A percentile compares a stretch with the other conserved stretches of the same genome.
Conservation (phyloP, 805 yeast genomes). For the Zygotorulaspora danielsina region DNA sequence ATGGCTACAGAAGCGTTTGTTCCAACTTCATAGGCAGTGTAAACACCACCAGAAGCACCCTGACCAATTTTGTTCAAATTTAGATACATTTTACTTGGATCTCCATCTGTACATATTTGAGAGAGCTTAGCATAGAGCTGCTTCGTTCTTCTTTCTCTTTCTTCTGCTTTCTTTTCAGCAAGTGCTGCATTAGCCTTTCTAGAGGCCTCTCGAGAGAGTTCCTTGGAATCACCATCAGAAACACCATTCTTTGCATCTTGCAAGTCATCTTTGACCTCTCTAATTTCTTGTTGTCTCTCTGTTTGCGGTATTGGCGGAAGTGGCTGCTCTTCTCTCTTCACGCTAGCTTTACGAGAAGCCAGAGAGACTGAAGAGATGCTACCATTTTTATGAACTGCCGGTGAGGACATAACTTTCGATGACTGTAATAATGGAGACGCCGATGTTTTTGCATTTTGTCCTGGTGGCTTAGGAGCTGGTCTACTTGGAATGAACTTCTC, state of each 20-base stretch:
- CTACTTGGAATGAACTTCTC: conserved; percentile 55
- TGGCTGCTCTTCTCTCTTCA: conserved; percentile 26
- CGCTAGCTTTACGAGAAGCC: conserved; percentile 18
- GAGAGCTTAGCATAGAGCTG: conserved; percentile 67
- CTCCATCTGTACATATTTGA: conserved; percentile 77
- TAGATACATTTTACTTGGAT: conserved; percentile 68
- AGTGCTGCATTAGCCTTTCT: conserved; percentile 35
- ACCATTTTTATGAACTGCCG: conserved; percentile 8
- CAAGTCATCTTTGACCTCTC: neutral
- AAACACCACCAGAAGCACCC: conserved; percentile 98
- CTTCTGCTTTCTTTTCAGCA: conserved; percentile 73
- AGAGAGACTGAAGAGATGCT: conserved; percentile 7
- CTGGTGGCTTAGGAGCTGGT: conserved; percentile 64
- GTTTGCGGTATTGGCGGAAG: conserved; percentile 25
- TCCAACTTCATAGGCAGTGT: conserved; percentile 68
- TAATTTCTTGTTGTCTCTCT: neutral
- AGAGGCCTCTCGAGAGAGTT: conserved; percentile 17
- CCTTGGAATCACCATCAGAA: conserved; percentile 33
- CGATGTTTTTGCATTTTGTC: conserved; percentile 8
- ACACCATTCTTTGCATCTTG: conserved; percentile 20
- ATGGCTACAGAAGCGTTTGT: conserved; percentile 73
- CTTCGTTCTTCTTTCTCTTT: conserved; percentile 64
- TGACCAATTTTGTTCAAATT: conserved; percentile 86
- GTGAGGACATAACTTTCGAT: conserved; percentile 4
- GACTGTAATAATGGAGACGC: conserved; percentile 5